Conservation (phyloP, 495 filamentous ascomycete species). For the Apiosordaria backusii region DNA sequence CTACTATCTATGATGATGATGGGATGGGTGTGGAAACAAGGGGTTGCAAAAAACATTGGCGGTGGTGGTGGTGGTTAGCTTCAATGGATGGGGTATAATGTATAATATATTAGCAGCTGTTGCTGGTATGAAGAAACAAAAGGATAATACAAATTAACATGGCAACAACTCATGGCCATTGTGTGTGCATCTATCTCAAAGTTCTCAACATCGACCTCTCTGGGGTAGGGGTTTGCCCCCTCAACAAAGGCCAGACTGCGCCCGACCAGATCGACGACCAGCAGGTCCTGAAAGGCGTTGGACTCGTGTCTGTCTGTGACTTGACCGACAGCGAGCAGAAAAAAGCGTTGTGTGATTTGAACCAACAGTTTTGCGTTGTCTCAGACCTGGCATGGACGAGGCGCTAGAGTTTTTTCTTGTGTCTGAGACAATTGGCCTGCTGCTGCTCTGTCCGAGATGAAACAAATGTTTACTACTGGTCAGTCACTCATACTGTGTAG, state of each 20-base stretch:
- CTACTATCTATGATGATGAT: neutral
- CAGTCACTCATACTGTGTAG: too few relatives aligned
- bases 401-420: neutral
- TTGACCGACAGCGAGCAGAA: neutral
- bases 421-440: constrained; percentile 4
- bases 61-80: neutral
- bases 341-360: neutral
- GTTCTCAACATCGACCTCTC: too few relatives aligned
- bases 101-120: neutral
- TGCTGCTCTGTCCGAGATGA: too few relatives aligned
- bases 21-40: neutral
- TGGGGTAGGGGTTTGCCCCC: too few relatives aligned
- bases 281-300: neutral
- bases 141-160: too few relatives aligned
- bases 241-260: neutral
- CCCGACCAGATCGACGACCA: neutral
- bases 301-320: neutral
- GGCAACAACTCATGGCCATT: too few relatives aligned
- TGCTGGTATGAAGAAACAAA: too few relatives aligned
- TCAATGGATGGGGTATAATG: neutral
- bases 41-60: neutral
- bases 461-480: too few relatives aligned
- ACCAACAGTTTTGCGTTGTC: neutral
- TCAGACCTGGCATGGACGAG: constrained; percentile 3
- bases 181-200: too few relatives aligned